Base-by-base conservation (phyloP, 1,139 yeast species). In the Sugiyamaella japonica region DNA sequence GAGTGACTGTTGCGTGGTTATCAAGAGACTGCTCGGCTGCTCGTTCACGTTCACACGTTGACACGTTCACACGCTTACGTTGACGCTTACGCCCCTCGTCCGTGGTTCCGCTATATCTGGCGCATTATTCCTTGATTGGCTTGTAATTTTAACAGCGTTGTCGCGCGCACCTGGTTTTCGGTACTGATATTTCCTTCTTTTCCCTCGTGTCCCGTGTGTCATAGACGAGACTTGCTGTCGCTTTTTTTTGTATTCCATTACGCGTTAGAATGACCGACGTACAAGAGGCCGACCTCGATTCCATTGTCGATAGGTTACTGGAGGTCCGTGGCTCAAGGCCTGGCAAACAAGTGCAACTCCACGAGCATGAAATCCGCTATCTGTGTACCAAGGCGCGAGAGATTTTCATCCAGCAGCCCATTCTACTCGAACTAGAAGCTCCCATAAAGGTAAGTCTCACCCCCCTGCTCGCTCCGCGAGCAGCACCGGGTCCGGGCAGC, bases 291-390 rank as follows among this genome's bases (percentile, higher is more conserved):
- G 98, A 93, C 72, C 88, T 93, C 70, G 99, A 93, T 73, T 89
- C 96, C 67, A 91, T 93, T 69, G 95, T 93, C 73, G 98, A 93
- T 76, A 85, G 98, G 79, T 82, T 93, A 69, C 80, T 93, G 66
- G 99, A 93, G 73, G 99, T 93, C 53, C 85, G 99, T 75, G 99
- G 99, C 61, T 89, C 96, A 60, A 85, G 97, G 73, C 99, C 99
- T 23, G 99, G 99, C 48, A 91, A 89, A 73, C 97, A 90, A 72
- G 99, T 93, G 50, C 89, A 90, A 60, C 80, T 93, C 59, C 88
- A 87, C 64, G 99, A 93, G 73, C 89, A 84, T 71, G 99, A 93
- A 76, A 93, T 93, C 72, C 86, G 96, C 67, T 93, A 83, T 75
- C 84, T 93, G 61, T 93, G 99, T 77, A 91, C 97, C 61, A 91